A percentile compares a stretch with the other conserved stretches of the same genome.
Conservation (phyloP, 2,329 filamentous ascomycete species). For the Ascocoryne sarcoides region DNA sequence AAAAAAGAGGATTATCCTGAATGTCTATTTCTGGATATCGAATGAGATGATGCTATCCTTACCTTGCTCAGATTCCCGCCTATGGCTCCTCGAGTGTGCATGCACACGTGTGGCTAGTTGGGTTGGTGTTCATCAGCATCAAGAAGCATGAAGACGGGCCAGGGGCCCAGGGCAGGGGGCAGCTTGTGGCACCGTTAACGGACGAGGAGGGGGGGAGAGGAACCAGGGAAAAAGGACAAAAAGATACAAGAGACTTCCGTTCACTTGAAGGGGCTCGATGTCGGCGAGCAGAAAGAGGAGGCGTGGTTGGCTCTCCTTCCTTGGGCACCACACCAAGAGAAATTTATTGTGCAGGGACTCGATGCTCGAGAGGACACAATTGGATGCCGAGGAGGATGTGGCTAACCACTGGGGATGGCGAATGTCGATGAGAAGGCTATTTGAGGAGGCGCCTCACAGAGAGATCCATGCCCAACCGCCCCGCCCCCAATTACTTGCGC, state of each 20-base stretch:
- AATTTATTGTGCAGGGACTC: conserved; percentile 12
- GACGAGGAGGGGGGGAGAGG: conserved; percentile 7
- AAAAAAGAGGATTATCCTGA: conserved; percentile 25
- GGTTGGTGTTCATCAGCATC: conserved; percentile 10
- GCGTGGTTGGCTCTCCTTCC: conserved; percentile 11
- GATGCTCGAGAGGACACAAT: conserved; percentile 7
- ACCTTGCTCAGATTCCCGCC: conserved; percentile 29
- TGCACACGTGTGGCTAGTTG: conserved; percentile 27
- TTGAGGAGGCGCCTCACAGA: conserved; percentile 29
- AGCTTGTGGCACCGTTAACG: conserved; percentile 10
- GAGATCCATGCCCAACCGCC: conserved; percentile 17
- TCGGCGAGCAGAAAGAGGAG: conserved; percentile 7
- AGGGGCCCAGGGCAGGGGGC: conserved; percentile 8
- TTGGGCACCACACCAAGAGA: conserved; percentile 14
- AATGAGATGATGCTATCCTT: conserved; percentile 31
- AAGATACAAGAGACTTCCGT: neutral
- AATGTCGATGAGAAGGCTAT: conserved; percentile 17
- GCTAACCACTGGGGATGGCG: conserved; percentile 16
- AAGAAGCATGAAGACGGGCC: conserved; percentile 3
- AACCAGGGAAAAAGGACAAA: neutral
- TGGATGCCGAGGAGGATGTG: conserved; percentile 6
- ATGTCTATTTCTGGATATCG: conserved; percentile 36
- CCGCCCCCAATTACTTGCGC: conserved; percentile 15
- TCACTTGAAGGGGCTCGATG: neutral
- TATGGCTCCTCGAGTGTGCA: conserved; percentile 21